Percentiles rank a stretch among this genome's conserved stretches.
phyloP scores from a whole-genome alignment of 2,329 filamentous ascomycete genomes.

The Talaromyces funiculosus region DNA sequence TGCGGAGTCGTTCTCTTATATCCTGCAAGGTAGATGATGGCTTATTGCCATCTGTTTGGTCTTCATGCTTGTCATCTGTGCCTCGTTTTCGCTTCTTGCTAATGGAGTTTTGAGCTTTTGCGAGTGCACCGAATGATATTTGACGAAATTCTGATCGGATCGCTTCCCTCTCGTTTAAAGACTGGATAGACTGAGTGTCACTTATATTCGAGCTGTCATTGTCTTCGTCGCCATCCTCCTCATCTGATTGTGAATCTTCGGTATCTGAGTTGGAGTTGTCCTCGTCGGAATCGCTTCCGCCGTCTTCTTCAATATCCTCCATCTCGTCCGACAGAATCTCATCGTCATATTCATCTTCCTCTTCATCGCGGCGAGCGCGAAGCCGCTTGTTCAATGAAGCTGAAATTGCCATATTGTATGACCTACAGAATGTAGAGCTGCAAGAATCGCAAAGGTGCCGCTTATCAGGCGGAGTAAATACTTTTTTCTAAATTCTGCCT shows the following conservation, averaged over 20 bases:
- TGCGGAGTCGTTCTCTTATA: slow-evolving; percentile 35
- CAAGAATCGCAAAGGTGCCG: neutral
- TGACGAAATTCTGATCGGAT: slow-evolving; percentile 44
- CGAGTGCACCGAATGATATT: slow-evolving; percentile 85
- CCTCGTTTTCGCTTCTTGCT: slow-evolving; percentile 25
- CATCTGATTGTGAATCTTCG: slow-evolving; percentile 24
- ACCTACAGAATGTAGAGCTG: neutral
- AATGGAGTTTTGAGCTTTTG: slow-evolving; percentile 66
- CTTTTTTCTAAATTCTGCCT: slow-evolving; percentile 3
- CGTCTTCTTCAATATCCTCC: neutral
- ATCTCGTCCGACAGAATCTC: slow-evolving; percentile 19
- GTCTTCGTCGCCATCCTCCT: slow-evolving; percentile 38
- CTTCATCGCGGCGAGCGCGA: slow-evolving; percentile 34
- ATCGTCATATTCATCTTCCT: slow-evolving; percentile 37
- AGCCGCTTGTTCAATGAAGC: slow-evolving; percentile 39
- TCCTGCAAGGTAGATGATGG: slow-evolving; percentile 31
- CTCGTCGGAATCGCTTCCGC: neutral
- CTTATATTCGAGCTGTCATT: slow-evolving; percentile 22
- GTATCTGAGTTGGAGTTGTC: slow-evolving; percentile 16
- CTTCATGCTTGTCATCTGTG: slow-evolving; percentile 1
- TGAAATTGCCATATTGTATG: slow-evolving; percentile 29
- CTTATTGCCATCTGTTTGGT: neutral
- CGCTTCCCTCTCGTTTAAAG: slow-evolving; percentile 29
- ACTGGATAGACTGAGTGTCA: slow-evolving; percentile 11
- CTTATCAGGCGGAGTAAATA: slow-evolving; percentile 3